Percentiles rank a stretch among this genome's conserved stretches.
Evolutionary conservation across 1,284 basidiomycete genomes (phyloP).

Genomic region (Mycena sp.): DNA sequence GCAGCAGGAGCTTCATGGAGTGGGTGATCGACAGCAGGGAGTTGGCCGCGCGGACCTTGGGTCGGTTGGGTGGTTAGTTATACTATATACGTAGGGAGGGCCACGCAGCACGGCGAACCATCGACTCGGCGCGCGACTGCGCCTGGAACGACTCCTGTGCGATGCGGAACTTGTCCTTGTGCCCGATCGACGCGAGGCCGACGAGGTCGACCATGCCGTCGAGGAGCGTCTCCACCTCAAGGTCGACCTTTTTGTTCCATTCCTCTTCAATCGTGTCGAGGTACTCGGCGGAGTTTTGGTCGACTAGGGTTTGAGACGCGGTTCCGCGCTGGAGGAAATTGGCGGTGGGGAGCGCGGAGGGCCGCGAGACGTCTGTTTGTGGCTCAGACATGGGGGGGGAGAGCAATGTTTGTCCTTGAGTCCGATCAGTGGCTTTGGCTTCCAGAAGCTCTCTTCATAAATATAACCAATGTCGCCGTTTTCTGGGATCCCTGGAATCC

Average conservation of each 20-base stretch:
- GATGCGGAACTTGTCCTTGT: conserved; percentile 88
- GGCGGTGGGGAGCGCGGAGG: conserved; percentile 77
- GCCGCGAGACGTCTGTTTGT: conserved; percentile 82
- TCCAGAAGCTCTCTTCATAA: no score
- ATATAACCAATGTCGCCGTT: no score
- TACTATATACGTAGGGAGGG: background rate
- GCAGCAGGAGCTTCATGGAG: conserved; percentile 90
- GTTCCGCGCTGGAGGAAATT: conserved; percentile 60
- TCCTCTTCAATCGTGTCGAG: conserved; percentile 87
- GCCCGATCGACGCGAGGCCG: conserved; percentile 82
- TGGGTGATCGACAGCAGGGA: conserved; percentile 92
- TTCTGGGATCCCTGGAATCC: no score
- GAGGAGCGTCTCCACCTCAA: conserved; percentile 84
- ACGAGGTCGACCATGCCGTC: conserved; percentile 94
- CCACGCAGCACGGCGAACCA: conserved; percentile 58
- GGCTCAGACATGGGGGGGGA: conserved; percentile 41
- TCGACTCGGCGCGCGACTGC: conserved; percentile 85
- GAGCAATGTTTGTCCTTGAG: background rate
- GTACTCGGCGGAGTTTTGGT: conserved; percentile 78
- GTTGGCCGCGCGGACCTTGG: conserved; percentile 86
- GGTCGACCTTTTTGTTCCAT: conserved; percentile 94
- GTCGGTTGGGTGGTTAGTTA: no score
- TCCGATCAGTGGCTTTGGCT: background rate
- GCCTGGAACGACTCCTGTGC: conserved; percentile 89
- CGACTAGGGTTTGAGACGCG: conserved; percentile 52